Conservation (phyloP, 306 rosid species). For the Ammopiptanthus mongolicus region DNA sequence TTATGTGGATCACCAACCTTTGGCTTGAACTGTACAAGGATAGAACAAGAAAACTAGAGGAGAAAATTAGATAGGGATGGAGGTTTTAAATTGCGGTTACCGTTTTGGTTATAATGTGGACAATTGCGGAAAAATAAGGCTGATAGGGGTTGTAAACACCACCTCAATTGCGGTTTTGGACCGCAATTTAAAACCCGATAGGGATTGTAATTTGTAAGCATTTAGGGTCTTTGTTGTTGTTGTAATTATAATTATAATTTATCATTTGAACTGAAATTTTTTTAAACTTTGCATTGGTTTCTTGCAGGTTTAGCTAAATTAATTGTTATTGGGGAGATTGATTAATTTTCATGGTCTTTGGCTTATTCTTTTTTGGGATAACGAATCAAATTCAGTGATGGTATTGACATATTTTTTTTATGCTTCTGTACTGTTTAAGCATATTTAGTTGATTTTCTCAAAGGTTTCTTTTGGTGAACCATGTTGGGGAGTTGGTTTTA, state of each 20-base stretch:
- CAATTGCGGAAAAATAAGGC: no score
- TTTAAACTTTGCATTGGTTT: not conserved
- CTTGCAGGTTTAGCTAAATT: not conserved
- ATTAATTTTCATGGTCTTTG: not conserved
- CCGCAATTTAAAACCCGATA: no score
- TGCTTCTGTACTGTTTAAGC: not conserved
- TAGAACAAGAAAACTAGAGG: constrained; percentile 38
- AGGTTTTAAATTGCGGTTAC: no score
- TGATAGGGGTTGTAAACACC: no score
- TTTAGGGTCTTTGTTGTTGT: not conserved
- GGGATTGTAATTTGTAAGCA: not conserved
- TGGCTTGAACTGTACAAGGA: constrained; percentile 62
- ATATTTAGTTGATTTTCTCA: not conserved
- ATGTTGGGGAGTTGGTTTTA: not conserved
- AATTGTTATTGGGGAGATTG: not conserved
- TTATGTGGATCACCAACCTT: constrained; percentile 75
- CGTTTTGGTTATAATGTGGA: no score
- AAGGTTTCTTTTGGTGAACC: not conserved
- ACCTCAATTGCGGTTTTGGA: no score
- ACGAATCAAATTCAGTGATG: not conserved
- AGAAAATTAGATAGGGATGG: constrained; percentile 43
- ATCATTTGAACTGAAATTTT: not conserved
- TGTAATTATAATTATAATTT: not conserved
- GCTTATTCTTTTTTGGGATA: not conserved
- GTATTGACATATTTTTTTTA: not conserved